Base-by-base conservation (phyloP, 2,329 filamentous ascomycete species). In the Zasmidium citrigriseum region DNA sequence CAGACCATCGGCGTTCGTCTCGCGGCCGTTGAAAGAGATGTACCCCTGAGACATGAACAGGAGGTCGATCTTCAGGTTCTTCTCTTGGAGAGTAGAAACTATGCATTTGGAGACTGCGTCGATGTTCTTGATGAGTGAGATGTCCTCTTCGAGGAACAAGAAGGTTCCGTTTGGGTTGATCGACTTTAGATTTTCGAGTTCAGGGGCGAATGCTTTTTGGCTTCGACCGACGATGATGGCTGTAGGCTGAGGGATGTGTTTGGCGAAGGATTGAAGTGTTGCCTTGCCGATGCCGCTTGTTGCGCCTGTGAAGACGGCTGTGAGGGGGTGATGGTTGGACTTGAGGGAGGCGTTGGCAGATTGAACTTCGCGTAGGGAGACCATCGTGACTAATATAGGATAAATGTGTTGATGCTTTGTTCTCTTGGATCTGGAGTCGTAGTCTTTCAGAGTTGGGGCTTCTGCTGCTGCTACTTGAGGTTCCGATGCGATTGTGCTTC, bases 11-110 rank as follows among this genome's bases (percentile, higher is more conserved):
- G 56, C 44, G 38, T 58, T 60, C 2, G 57, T 64, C 18, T 69
- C 64, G 4, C 71, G 66, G 29, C 68, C 70, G 41, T 59, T 24
- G 46, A 75, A 69, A 9, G 69, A 68, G 50, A 76, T 59, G 60
- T 72, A 71, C 24, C 75, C 76, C 20, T 72, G 69, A 9, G 71
- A 76, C 65, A 75, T 66, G 61, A 76, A 72, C n/a, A 80, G 67
- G 7, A 80, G 50, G 58, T 79, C 76, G 4, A 80, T 63, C 34
- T 55, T 44, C n/a, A 54, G 22, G 41, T 12, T 38, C 14, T 25
- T 41, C 34, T 41, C 34, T 10, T 41, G 7, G 46, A 77, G 74
- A 3, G 55, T 22, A 0, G 11, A 27, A 10, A 20, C 57, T 44
- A 78, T 71, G 14, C 65, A 41, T 4, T 60, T 48, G 52, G 71